Evolutionary conservation across 176 grass and related monocot genomes (phyloP), one percentile per base, ranked within the genome.

Genomic region (Aegilops speltoides): DNA sequence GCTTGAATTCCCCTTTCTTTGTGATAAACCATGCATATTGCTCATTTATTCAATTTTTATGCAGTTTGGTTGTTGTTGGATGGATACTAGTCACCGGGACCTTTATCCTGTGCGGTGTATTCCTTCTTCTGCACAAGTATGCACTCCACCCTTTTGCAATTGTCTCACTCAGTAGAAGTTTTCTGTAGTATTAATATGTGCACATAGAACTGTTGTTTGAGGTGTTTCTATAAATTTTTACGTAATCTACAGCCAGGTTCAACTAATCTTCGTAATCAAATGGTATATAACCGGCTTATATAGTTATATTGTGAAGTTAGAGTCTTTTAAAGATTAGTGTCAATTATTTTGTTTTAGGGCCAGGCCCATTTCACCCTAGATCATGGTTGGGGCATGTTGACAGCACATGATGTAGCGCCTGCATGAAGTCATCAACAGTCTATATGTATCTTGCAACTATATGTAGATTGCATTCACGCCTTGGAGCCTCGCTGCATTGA

Each of bases 61-160:
- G 77, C 92, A 99, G 97, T 68, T 89, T 99, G 82, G 92, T 96
- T 34, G 52, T 96, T 81, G 29, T 83, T 89, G 97, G 92, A 86
- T 99, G 97, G 97, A 94, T 99, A 93, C 67, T 99, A 11, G 97
- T 99, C 34, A 86, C 97, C 2, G 97, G 88, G 36, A 99, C 97
- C 8, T 96, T 99, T 86, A 94, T 99, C 71, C 79, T 99, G 3
- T 99, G 97, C 1, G 97, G 97, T 54, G 66, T 96, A 37, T 99
- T 99, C 82, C 90, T 99, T 86, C 84, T 99, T 62, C 74, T 99
- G 23, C 97, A 99, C 67, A 99, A 99, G 97, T 99, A 93, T 75
- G 90, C 76, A 65, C 85, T 78, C 36, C 40, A 79, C 23, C 65
- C 78, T 23, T 71, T 33, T 38, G 64, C 63, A 34, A 25, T 83